Evolutionary conservation across 2,329 filamentous ascomycete species (phyloP).

Genomic region (Colletotrichum falcatum): DNA sequence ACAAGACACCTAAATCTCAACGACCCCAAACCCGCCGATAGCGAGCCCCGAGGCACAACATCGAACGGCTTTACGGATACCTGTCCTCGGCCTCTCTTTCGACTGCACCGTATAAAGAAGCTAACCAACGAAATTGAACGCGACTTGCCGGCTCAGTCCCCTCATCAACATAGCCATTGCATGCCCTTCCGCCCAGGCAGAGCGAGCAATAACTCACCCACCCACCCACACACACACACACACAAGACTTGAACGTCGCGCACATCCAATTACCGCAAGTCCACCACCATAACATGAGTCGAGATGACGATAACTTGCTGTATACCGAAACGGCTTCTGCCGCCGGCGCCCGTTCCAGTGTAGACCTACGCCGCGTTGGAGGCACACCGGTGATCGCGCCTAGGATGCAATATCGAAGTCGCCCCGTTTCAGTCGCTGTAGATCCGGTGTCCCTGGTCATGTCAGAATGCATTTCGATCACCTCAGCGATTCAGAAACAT

Average conservation of each 20-base stretch:
- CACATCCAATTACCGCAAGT: not conserved
- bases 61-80: constrained; percentile 17
- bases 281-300: constrained; percentile 36
- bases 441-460: constrained; percentile 94
- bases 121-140: not conserved
- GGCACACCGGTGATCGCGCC: constrained; percentile 46
- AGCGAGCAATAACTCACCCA: constrained; percentile 5
- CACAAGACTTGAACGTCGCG: constrained; percentile 1
- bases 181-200: not conserved
- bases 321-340: constrained; percentile 29
- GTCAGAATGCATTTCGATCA: constrained; percentile 98
- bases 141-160: constrained; percentile 1
- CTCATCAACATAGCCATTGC: not conserved
- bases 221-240: no score
- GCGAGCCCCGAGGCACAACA: constrained; percentile 9
- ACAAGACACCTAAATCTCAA: constrained; percentile 34
- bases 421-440: constrained; percentile 81
- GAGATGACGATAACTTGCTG: constrained; percentile 25
- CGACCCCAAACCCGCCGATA: constrained; percentile 8
- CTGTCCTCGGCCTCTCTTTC: not conserved
- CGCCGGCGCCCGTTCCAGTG: constrained; percentile 17
- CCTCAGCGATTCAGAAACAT: constrained; percentile 97
- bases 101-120: not conserved
- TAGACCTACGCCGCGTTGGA: constrained; percentile 43
- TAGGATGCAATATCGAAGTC: constrained; percentile 70